phyloP scores from a whole-genome alignment of 129 eudicot genomes.

The Artemisia tridentata region DNA sequence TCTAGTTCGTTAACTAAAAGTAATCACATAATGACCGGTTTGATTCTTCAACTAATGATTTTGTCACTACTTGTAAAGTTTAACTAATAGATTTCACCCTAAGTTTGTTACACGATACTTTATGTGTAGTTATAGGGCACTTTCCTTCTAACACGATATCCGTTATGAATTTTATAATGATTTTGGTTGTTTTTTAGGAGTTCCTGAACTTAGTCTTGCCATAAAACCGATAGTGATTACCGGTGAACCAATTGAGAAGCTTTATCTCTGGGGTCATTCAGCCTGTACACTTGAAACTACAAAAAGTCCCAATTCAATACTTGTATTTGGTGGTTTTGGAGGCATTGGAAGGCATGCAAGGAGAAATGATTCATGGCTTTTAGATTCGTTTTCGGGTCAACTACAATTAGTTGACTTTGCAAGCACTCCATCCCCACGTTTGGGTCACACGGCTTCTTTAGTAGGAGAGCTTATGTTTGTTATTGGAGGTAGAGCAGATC shows the following conservation, averaged over 20 bases:
- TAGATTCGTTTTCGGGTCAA: constrained; percentile 57
- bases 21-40: too few species aligned
- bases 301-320: constrained; percentile 36
- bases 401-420: constrained; percentile 37
- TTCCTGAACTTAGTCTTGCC: constrained; percentile 40
- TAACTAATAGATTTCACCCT: not conserved
- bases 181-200: constrained; percentile 49
- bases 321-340: constrained; percentile 96
- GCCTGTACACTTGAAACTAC: constrained; percentile 43
- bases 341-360: constrained; percentile 92
- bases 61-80: too few species aligned
- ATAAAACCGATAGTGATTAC: constrained; percentile 33
- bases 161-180: constrained; percentile 51
- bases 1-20: too few species aligned
- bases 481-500: constrained; percentile 96
- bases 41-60: too few species aligned
- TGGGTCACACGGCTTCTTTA: constrained; percentile 84
- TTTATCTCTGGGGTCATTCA: constrained; percentile 95
- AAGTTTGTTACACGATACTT: not conserved
- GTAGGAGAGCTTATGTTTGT: constrained; percentile 65
- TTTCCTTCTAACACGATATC: constrained; percentile 30
- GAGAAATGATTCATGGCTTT: constrained; percentile 64
- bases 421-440: constrained; percentile 66
- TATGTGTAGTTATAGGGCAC: constrained; percentile 45
- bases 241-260: constrained; percentile 83